Base-by-base conservation (phyloP, 257 asterid genomes). In the Ilex aquifolium region DNA sequence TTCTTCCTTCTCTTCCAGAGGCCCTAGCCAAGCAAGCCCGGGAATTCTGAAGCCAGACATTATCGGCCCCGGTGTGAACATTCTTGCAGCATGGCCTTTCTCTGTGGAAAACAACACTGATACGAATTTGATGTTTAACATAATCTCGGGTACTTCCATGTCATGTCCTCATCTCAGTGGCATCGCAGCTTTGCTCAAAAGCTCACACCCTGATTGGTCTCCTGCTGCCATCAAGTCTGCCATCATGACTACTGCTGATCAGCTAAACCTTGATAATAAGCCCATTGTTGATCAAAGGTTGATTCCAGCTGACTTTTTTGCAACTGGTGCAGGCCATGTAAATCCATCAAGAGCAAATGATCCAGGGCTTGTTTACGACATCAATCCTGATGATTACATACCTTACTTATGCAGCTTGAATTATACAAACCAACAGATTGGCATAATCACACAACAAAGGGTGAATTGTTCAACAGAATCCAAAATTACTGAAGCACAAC, bases 311-410 rank as follows among this genome's bases (percentile, higher is more conserved):
- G 57, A 53, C 15, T 3, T 53, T 14, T 53, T 53, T 21, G 31
- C 57, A 4, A n/a, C 15, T 8, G 57, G 57, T 2, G 57, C 57
- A 3, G 57, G 57, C 4, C 57, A 53, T 21, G 57, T 53, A 4
- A 53, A 53, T 10, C 57, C 57, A n/a, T 14, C 30, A 53, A 53
- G 15, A 21, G 57, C 57, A 53, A 53, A 21, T 21, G 27, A 53
- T 53, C 57, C 57, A 53, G 57, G 57, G 27, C 57, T 53, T 21
- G 57, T 53, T 10, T 53, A 53, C 11, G 57, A 53, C 57, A 53
- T 53, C 30, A 4, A 53, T 8, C 57, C 57, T 7, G 57, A 53
- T 2, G 57, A 53, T 21, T 53, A 53, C 57, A 53, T 10, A 15
- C 57, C 57, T 3, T 53, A 53, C 11, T 21, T 53, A n/a, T 53